A percentile compares a stretch with the other conserved stretches of the same genome.
Evolutionary conservation across 768 basidiomycete species (phyloP).

Genomic region (Lepiota brunneoincarnata): DNA sequence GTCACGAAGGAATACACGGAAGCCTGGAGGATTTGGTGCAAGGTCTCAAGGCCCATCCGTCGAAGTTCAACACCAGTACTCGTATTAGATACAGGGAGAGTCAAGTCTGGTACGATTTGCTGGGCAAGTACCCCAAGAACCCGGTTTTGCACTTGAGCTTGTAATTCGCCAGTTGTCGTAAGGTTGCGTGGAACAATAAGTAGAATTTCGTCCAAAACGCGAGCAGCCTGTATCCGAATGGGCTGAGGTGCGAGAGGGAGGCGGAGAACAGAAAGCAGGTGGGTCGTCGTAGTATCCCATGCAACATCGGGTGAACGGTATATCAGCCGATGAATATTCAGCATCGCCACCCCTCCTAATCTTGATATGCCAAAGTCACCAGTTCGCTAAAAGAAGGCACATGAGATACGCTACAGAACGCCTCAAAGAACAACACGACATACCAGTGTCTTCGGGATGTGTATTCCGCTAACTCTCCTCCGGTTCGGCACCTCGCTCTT

Average conservation of each 20-base stretch:
- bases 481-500: slow-evolving; percentile 47
- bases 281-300: slow-evolving; percentile 79
- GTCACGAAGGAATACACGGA: slow-evolving; percentile 89
- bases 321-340: slow-evolving; percentile 87
- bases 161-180: slow-evolving; percentile 53
- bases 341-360: slow-evolving; percentile 71
- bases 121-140: slow-evolving; percentile 83
- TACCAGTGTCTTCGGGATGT: slow-evolving; percentile 75
- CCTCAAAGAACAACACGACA: slow-evolving; percentile 24
- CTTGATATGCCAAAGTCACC: slow-evolving; percentile 94
- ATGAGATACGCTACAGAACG: background rate
- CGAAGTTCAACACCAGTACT: slow-evolving; percentile 71
- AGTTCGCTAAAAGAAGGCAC: slow-evolving; percentile 52
- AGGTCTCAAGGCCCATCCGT: slow-evolving; percentile 82
- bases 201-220: slow-evolving; percentile 82
- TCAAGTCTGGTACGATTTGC: slow-evolving; percentile 62
- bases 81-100: slow-evolving; percentile 30
- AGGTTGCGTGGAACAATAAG: slow-evolving; percentile 73
- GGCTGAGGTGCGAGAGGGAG: slow-evolving; percentile 66
- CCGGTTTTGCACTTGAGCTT: slow-evolving; percentile 71
- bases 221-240: slow-evolving; percentile 88
- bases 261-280: slow-evolving; percentile 76
- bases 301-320: slow-evolving; percentile 80
- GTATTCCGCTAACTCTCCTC: slow-evolving; percentile 85
- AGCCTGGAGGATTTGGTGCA: slow-evolving; percentile 87